Evolutionary conservation across 1,284 basidiomycete species (phyloP), one percentile per base, ranked within the genome.

Genomic region (Sanguinoderma infundibulare): DNA sequence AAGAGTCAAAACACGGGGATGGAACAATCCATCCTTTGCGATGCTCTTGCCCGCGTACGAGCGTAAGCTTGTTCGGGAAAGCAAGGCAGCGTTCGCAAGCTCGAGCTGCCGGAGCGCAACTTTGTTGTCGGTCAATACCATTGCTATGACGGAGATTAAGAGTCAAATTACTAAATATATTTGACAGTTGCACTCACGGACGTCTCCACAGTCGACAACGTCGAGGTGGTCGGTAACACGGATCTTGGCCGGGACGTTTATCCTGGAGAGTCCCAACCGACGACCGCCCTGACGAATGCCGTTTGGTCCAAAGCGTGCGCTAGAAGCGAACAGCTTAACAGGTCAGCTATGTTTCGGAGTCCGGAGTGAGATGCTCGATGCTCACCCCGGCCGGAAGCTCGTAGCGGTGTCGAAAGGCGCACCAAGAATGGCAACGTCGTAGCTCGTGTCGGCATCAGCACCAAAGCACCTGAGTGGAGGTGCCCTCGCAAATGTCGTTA

Each of bases 191-290:
- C n/a, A 74, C 73, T 60, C 55, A 75, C 73, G 74, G 53, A 77
- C 71, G 60, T 78, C 77, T 15, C 76, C 75, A 53, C 77, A 78
- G 61, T 78, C 76, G 14, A 75, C 73, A 5, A 75, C 71, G 20
- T 72, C 64, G 9, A 75, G 59, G 49, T 70, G 60, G 57, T 76
- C 75, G 46, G 65, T 73, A 8, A 73, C 60, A 20, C 74, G 68
- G 34, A 73, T 63, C 55, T 70, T 72, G 58, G 70, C 68, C 12
- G 71, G 70, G 15, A 76, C 73, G 52, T 76, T 74, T 61, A 75
- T 71, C 53, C 71, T 65, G 20, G 68, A 67, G 7, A 75, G 60
- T n/a, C 69, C 68, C 15, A 75, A 61, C 3, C 74, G 69, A 10
- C 76, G 67, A 7, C 72, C 71, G 8, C 76, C 77, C 64, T 76